Base-by-base conservation (phyloP, 805 yeast genomes). In the Sungouiella thailandica region DNA sequence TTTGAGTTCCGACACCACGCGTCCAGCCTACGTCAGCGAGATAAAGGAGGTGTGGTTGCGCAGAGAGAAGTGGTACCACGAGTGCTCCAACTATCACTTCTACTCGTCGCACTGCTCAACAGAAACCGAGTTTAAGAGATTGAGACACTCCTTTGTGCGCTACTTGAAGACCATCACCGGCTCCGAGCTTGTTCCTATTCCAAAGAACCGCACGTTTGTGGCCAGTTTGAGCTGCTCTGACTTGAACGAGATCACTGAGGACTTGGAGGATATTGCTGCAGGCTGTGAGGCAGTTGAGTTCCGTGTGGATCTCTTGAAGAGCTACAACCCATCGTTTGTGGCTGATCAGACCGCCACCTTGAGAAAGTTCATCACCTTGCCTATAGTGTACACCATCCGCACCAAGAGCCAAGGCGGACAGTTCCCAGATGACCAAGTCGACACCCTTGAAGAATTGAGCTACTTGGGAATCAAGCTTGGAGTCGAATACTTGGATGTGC, bases 21-120 rank as follows among this genome's bases (percentile, higher is more conserved):
- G 99, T 54, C 99, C 99, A 11, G 84, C 95, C 1, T 89, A 80
- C 49, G 70, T 71, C 9, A 85, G 78, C 46, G 96, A 88, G 50
- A 80, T 88, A 47, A 69, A 70, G 44, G 77, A 74, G 18, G 97
- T 93, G 19, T 93, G 96, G 95, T 52, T 64, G 23, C 77, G 88
- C 54, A 77, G 99, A 58, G 82, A 84, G 57, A 52, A 60, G 6
- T 81, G 84, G 80, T 93, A 88, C 62, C 68, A 72, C 22, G 85
- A 81, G 35, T 84, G 90, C 47, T 81, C 95, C 4, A 87, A 83
- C 55, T 77, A 72, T 55, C 72, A 74, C 49, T 86, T 83, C 62
- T 86, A 72, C 64, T 80, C 95, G 2, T 76, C 87, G 15, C 86
- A 81, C 45, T 83, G 94, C 53, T 57, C 66, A 3, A 62, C 64